A percentile compares a stretch with the other conserved stretches of the same genome.
Conservation (phyloP, 345 rosid genomes). For the Citrus sinensis region DNA sequence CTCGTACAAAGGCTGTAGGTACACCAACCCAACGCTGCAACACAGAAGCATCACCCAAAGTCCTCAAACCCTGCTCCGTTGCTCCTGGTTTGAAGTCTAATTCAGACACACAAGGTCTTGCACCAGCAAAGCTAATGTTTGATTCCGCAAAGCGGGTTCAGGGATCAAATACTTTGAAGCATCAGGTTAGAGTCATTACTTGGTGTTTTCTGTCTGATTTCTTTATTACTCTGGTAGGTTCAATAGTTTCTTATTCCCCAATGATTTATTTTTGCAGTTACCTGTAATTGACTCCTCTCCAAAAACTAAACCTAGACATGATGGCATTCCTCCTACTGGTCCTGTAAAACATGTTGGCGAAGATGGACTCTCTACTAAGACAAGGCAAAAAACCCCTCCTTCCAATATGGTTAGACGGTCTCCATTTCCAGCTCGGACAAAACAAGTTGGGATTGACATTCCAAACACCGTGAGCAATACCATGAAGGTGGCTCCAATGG, state of each 20-base stretch:
- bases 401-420: slow-evolving; percentile 46
- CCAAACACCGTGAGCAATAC: slow-evolving; percentile 33
- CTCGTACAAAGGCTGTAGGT: slow-evolving; percentile 45
- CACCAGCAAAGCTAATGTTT: slow-evolving; percentile 43
- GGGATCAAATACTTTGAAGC: slow-evolving; percentile 60
- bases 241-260: slow-evolving; percentile 10
- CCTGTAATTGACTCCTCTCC: slow-evolving; percentile 57
- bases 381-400: slow-evolving; percentile 85
- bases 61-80: slow-evolving; percentile 49
- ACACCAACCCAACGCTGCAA: slow-evolving; percentile 45
- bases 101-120: slow-evolving; percentile 33
- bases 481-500: slow-evolving; percentile 33
- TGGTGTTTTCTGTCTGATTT: slow-evolving; percentile 2
- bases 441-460: slow-evolving; percentile 47
- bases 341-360: slow-evolving; percentile 47
- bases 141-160: slow-evolving; percentile 49
- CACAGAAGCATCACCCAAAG: slow-evolving; percentile 61
- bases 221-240: slow-evolving; percentile 1
- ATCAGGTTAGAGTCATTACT: slow-evolving; percentile 50
- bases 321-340: slow-evolving; percentile 55
- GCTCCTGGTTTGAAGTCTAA: slow-evolving; percentile 52
- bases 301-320: slow-evolving; percentile 69
- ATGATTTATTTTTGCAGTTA: slow-evolving; percentile 40
- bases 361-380: slow-evolving; percentile 51
- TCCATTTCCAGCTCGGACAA: slow-evolving; percentile 48